These are phyloP conservation scores for Astrothelium subdiscretum DNA, from an alignment of 495 filamentous ascomycete genomes.

Conservation along the genomic window DNA sequence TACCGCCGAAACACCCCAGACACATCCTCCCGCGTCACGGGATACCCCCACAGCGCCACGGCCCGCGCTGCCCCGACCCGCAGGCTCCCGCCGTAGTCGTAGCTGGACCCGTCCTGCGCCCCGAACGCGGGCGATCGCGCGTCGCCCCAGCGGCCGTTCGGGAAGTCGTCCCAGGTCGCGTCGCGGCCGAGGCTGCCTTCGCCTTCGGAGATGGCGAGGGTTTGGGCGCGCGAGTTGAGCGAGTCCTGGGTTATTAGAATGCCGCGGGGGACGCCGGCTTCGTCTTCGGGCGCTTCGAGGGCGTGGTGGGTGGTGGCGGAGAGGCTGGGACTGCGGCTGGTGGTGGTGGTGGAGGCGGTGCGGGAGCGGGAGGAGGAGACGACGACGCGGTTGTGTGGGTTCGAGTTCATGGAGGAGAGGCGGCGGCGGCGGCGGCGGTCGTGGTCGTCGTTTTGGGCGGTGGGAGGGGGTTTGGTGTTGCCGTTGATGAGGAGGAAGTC, in stretches of 20 bases:
- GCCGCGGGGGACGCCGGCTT: conserved; percentile 51
- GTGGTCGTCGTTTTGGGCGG: too few species aligned
- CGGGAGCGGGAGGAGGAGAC: conserved; percentile 40
- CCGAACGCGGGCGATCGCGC: conserved; percentile 66
- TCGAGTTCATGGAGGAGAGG: conserved; percentile 39
- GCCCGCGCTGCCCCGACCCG: conserved; percentile 72
- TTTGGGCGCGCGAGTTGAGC: conserved; percentile 57
- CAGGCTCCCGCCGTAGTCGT: conserved; percentile 66
- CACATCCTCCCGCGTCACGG: conserved; percentile 56
- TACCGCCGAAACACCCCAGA: conserved; percentile 67
- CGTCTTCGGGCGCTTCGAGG: conserved; percentile 49
- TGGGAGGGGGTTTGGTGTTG: background rate
- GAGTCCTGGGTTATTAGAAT: too few species aligned
- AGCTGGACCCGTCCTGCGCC: conserved; percentile 64
- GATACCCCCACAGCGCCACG: conserved; percentile 71
- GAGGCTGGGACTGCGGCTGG: conserved; percentile 48
- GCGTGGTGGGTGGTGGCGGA: conserved; percentile 40
- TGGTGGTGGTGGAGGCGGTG: conserved; percentile 47
- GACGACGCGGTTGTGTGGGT: conserved; percentile 75
- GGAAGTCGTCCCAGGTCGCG: conserved; percentile 98
- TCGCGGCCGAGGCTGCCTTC: conserved; percentile 83
- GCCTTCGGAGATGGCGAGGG: conserved; percentile 85
- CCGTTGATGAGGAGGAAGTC: conserved; percentile 12
- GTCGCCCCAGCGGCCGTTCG: conserved; percentile 95
- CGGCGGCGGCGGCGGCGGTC: too few species aligned